phyloP scores from a whole-genome alignment of 2,329 filamentous ascomycete genomes.

The Xylaria multiplex region DNA sequence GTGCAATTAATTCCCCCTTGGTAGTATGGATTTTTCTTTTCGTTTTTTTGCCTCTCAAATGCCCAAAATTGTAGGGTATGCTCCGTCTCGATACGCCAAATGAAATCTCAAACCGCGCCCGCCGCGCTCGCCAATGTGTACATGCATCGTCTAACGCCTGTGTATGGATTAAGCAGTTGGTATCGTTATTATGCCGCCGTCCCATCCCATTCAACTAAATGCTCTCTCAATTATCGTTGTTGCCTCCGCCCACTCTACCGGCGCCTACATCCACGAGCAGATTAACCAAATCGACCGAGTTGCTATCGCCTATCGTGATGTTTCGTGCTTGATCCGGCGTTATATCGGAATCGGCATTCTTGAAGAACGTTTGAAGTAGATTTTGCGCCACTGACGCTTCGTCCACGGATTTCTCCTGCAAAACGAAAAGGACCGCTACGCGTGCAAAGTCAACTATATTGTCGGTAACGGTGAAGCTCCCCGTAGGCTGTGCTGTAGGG shows the following conservation, averaged over 20 bases:
- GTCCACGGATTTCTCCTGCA: conserved; percentile 64
- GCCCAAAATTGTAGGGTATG: conserved; percentile 31
- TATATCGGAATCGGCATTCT: conserved; percentile 48
- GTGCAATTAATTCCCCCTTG: not conserved
- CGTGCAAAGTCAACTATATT: conserved; percentile 71
- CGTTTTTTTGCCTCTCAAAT: conserved; percentile 26
- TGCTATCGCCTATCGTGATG: conserved; percentile 56
- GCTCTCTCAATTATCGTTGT: conserved; percentile 29
- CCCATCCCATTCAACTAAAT: conserved; percentile 14
- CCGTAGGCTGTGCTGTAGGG: conserved; percentile 44
- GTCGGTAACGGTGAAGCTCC: conserved; percentile 62
- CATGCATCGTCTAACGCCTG: conserved; percentile 21
- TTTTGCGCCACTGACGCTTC: conserved; percentile 65
- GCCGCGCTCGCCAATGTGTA: conserved; percentile 23
- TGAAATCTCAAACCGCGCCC: conserved; percentile 16
- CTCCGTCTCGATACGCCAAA: conserved; percentile 34
- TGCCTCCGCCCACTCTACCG: conserved; percentile 41
- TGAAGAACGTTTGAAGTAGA: conserved; percentile 66
- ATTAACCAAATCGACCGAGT: conserved; percentile 62
- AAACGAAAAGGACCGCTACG: conserved; percentile 68
- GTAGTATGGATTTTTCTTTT: conserved; percentile 25
- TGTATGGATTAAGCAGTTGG: conserved; percentile 24
- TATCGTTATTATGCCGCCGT: conserved; percentile 18
- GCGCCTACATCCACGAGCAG: conserved; percentile 54
- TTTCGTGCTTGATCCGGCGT: conserved; percentile 53